Evolutionary conservation across 2,329 filamentous ascomycete species (phyloP).

Genomic region (Penicillium nordicum): DNA sequence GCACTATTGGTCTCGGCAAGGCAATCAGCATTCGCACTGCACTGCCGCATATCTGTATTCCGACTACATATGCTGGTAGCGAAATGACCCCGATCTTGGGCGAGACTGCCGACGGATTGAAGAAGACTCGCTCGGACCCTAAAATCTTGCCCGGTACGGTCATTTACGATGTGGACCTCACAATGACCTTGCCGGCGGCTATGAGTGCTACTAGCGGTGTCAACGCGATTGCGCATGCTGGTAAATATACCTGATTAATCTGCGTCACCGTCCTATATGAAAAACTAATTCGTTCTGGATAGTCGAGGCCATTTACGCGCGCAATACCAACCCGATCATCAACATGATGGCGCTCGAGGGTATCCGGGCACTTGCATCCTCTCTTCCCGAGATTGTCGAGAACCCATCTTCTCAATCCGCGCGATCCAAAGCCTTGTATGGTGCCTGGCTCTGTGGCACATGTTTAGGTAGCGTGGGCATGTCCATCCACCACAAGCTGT

Average conservation of each 20-base stretch:
- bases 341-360: constrained; percentile 58
- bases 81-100: constrained; percentile 66
- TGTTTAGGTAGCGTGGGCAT: constrained; percentile 60
- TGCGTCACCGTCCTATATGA: no score
- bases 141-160: constrained; percentile 60
- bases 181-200: constrained; percentile 54
- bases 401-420: constrained; percentile 47
- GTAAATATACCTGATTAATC: constrained; percentile 27
- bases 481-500: constrained; percentile 66
- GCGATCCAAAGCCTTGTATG: constrained; percentile 56
- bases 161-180: constrained; percentile 64
- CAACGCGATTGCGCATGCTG: constrained; percentile 64
- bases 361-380: constrained; percentile 50
- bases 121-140: constrained; percentile 57
- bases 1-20: constrained; percentile 61
- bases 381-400: constrained; percentile 53
- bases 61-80: constrained; percentile 60
- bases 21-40: constrained; percentile 53
- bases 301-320: constrained; percentile 63
- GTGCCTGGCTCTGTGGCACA: constrained; percentile 62
- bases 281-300: background rate
- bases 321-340: constrained; percentile 60
- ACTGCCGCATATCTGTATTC: constrained; percentile 58
- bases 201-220: constrained; percentile 59
- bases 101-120: constrained; percentile 57